A percentile compares a stretch with the other conserved stretches of the same genome.
Evolutionary conservation across 2,329 filamentous ascomycete species (phyloP).

Genomic region (Pseudogymnoascus sp.): DNA sequence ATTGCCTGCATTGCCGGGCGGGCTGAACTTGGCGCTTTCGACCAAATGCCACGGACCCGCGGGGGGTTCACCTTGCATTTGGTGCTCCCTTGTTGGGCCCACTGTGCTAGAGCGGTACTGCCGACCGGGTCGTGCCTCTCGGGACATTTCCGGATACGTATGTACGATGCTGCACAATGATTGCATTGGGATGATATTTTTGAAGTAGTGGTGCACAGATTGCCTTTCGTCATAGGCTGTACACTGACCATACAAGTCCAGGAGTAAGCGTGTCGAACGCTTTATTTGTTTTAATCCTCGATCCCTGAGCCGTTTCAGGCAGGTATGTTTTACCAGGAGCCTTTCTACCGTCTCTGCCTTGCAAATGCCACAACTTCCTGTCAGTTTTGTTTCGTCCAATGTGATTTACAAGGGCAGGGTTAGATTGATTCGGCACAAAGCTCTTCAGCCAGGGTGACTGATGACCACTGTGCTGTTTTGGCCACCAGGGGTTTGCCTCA

Average conservation of each 20-base stretch:
- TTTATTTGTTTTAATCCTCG: background rate
- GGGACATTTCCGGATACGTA: conserved; percentile 7
- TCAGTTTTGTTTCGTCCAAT: background rate
- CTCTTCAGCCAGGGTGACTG: background rate
- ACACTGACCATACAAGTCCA: background rate
- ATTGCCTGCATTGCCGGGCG: conserved; percentile 6
- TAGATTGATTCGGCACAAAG: background rate
- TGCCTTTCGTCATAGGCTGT: background rate
- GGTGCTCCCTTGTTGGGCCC: background rate
- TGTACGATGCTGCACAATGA: background rate
- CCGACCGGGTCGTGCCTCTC: conserved; percentile 2
- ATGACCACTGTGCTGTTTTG: background rate
- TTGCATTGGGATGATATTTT: background rate
- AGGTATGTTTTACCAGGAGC: background rate
- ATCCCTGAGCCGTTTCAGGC: background rate
- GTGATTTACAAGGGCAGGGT: background rate
- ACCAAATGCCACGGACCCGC: background rate
- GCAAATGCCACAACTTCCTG: background rate
- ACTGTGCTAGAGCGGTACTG: background rate
- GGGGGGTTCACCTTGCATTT: background rate
- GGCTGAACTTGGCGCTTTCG: background rate
- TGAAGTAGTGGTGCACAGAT: background rate
- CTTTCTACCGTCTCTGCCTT: background rate
- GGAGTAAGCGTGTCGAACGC: background rate
- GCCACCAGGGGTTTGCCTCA: background rate